Evolutionary conservation across 371 early-diverging fungal genomes (phyloP).

Genomic region (Ordospora pajunii): DNA sequence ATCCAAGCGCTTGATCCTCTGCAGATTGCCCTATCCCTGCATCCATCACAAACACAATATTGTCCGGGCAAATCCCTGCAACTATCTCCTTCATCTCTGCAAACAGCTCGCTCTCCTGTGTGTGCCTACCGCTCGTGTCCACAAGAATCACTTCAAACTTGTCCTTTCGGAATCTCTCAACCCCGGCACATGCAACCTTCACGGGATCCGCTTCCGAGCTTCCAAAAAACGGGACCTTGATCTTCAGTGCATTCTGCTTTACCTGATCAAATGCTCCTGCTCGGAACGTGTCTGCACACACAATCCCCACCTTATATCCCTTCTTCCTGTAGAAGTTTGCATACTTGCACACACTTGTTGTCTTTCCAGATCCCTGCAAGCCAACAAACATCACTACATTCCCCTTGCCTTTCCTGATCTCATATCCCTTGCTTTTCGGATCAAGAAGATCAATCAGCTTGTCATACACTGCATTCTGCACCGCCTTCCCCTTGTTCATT

Average conservation of each 20-base stretch:
- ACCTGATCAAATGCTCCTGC: slow-evolving; percentile 99
- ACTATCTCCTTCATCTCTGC: slow-evolving; percentile 93
- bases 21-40: slow-evolving; percentile 98
- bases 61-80: slow-evolving; percentile 73
- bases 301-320: slow-evolving; percentile 87
- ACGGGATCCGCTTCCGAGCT: slow-evolving; percentile 87
- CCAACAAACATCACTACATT: slow-evolving; percentile 97
- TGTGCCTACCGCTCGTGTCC: slow-evolving; percentile 95
- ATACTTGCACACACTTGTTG: slow-evolving; percentile 94
- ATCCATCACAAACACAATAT: slow-evolving; percentile 95
- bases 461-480: slow-evolving; percentile 74
- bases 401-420: slow-evolving; percentile 70
- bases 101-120: slow-evolving; percentile 90
- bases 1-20: slow-evolving; percentile 84
- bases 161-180: slow-evolving; percentile 82
- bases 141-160: slow-evolving; percentile 93
- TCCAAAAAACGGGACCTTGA: slow-evolving; percentile 91
- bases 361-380: slow-evolving; percentile 95
- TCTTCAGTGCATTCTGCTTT: slow-evolving; percentile 92
- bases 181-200: slow-evolving; percentile 81
- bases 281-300: slow-evolving; percentile 97
- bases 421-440: slow-evolving; percentile 76
- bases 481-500: slow-evolving; percentile 69
- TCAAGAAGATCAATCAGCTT: slow-evolving; percentile 82
- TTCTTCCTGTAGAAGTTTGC: slow-evolving; percentile 87